Conservation (phyloP, 2,329 filamentous ascomycete species). For the Fusarium multiceps region DNA sequence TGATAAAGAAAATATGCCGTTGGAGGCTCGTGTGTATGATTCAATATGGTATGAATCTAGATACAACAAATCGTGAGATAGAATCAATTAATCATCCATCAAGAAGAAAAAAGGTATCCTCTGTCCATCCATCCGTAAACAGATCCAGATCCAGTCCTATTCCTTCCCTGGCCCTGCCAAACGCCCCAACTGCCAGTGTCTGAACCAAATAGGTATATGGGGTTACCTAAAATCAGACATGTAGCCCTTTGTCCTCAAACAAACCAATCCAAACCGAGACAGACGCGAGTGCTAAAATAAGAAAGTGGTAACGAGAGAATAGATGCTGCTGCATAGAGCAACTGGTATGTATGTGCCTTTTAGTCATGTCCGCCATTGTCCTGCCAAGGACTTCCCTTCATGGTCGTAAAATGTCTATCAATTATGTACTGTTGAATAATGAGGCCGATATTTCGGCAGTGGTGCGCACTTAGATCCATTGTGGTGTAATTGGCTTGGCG, state of each 20-base stretch:
- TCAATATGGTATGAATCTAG: slow-evolving; percentile 42
- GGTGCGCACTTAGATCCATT: slow-evolving; percentile 61
- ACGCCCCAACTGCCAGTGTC: slow-evolving; percentile 37
- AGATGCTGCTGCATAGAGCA: slow-evolving; percentile 26
- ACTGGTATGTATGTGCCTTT: slow-evolving; percentile 26
- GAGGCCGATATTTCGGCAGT: slow-evolving; percentile 28
- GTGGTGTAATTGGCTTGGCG: slow-evolving; percentile 49
- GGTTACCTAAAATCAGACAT: slow-evolving; percentile 26
- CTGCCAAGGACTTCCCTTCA: slow-evolving; percentile 30
- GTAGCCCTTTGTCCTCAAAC: slow-evolving; percentile 20
- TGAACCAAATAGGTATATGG: slow-evolving; percentile 18
- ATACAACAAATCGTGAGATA: slow-evolving; percentile 45
- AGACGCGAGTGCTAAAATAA: slow-evolving; percentile 33
- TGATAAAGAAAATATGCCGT: slow-evolving; percentile 40
- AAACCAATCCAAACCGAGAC: slow-evolving; percentile 18
- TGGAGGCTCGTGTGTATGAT: slow-evolving; percentile 34
- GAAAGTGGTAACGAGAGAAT: slow-evolving; percentile 29
- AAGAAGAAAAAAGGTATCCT: slow-evolving; percentile 39
- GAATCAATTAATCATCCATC: slow-evolving; percentile 32
- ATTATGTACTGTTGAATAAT: slow-evolving; percentile 51
- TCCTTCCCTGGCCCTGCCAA: slow-evolving; percentile 38
- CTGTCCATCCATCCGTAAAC: slow-evolving; percentile 24
- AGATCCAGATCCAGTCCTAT: slow-evolving; percentile 23
- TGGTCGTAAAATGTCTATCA: slow-evolving; percentile 45
- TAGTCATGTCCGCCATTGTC: slow-evolving; percentile 30